A percentile compares a stretch with the other conserved stretches of the same genome.
Conservation (phyloP, 345 rosid species). For the Linum tenue region DNA sequence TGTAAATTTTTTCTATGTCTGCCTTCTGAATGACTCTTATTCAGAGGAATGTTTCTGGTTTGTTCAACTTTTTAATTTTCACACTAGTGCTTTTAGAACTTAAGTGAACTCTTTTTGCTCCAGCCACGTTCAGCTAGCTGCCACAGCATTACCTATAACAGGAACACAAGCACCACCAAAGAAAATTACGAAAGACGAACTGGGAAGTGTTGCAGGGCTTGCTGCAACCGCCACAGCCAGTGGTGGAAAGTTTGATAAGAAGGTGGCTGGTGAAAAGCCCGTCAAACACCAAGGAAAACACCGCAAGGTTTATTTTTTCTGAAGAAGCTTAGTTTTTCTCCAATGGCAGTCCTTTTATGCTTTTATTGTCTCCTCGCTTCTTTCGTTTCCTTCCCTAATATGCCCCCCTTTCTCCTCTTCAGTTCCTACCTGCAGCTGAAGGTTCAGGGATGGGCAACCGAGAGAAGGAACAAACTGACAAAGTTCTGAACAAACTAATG, state of each 20-base stretch:
- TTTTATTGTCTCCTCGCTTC: neutral
- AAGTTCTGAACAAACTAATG: conserved; percentile 68
- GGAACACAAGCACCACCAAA: conserved; percentile 59
- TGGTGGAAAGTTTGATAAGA: conserved; percentile 94
- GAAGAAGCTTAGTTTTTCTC: neutral
- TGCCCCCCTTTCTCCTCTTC: conserved; percentile 11
- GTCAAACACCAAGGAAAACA: conserved; percentile 66
- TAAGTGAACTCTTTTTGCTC: conserved; percentile 14
- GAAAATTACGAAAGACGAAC: conserved; percentile 58
- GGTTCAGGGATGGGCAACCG: conserved; percentile 42
- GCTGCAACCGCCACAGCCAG: conserved; percentile 87
- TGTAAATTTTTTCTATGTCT: neutral
- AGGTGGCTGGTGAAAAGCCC: conserved; percentile 75
- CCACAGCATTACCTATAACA: conserved; percentile 72
- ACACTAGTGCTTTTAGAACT: neutral
- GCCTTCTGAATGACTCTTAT: too few species aligned
- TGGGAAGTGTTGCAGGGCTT: conserved; percentile 76
- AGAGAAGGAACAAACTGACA: conserved; percentile 76
- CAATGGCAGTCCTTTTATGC: neutral
- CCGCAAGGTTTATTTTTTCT: conserved; percentile 49
- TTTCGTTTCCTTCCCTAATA: neutral
- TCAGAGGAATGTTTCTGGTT: neutral
- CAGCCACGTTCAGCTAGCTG: conserved; percentile 90
- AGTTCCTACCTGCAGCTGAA: conserved; percentile 78
- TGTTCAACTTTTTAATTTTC: too few species aligned